Base-by-base conservation (phyloP, 2,329 filamentous ascomycete genomes). In the Lasiodiplodia sp. region DNA sequence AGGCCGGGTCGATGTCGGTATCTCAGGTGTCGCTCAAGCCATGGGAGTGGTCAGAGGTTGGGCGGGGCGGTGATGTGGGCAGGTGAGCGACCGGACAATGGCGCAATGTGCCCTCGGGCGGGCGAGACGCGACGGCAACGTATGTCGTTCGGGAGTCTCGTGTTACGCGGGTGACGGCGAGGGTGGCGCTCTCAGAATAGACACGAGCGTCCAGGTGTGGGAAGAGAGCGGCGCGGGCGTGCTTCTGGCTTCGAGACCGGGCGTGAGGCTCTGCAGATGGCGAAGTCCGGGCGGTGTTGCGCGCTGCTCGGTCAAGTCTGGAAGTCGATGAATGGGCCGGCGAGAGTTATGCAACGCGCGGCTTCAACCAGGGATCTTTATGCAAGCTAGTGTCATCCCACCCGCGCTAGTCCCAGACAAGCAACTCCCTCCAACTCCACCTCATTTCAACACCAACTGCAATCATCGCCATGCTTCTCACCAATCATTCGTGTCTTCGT, bases 101-200 rank as follows among this genome's bases (percentile, higher is more conserved):
- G 51, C 63, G 63, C 63, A 31, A 66, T 66, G 31, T 28, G 55
- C 14, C 23, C 10, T n/a, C 18, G 23, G 65, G 44, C 65, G 44
- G 65, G 23, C 64, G 44, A 62, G 34, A 49, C 23, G 66, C 34
- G 66, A 68, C 53, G 56, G 66, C 66, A 68, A 68, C 56, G 66
- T 68, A 56, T 56, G 56, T 44, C 66, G 66, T 58, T 62, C 56
- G 56, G 56, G 28, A 31, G 49, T 53, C 66, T 58, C 49, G 57
- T 68, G 56, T 68, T 34, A 47, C 56, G 47, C n/a, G 34, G 38
- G 57, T 23, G 47, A 52, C 47, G 23, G 31, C 28, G 28, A 31
- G 14, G 44, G 60, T 38, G 16, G 25, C 60, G 47, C 31, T 37
- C 47, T 44, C 12, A 66, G 63, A 47, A 51, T 14, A 31, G 49